Evolutionary conservation across 192 early-diverging fungal species (phyloP), one percentile per base, ranked within the genome.

Genomic region (Chytriomyces hyalinus): DNA sequence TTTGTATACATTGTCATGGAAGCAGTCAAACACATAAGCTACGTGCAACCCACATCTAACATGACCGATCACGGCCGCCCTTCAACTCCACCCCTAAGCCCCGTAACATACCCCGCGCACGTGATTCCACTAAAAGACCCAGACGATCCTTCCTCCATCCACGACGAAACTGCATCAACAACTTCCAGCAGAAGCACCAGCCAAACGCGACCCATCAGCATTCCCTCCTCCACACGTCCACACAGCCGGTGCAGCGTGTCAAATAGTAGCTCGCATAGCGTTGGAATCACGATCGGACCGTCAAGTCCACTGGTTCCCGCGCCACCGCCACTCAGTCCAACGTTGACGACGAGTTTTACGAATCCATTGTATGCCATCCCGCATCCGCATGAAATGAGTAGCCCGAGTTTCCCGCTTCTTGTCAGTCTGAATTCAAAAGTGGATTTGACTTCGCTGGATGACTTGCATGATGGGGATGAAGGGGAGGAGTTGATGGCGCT

Each of bases 1-100:
- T 85, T 85, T 60, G 77, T 79, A 36, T 87, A 83, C 61, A 63
- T 87, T 48, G 86, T 84, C 1, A 83, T 84, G 83, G 83, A 87
- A 47, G 71, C 73, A 10, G 73, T 75, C 15, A 75, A 75, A 47
- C 61, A 75, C 63, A 75, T 75, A 0, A 75, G 73, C 48, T 75
- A 60, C 44, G 26, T 17, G 11, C 17, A 49, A 7, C 49, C 24
- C 24, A 44, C 63, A 9, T 6, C 70, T 2, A 64, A 20, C 24
- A 47, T 49, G 17, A 6, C 71, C 1, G n/a, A 24, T 24, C 20
- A 26, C 50, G 59, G 60, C 26, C 59, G 60, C 26, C 59, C n/a
- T 5, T 79, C n/a, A 75, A 24, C 78, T 17, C 17, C 17, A 26
- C 43, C 49, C 36, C 20, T 49, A 61, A 65, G 24, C 59, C 45